Base-by-base conservation (phyloP, 2,329 filamentous ascomycete species). In the Onygenales sp. region DNA sequence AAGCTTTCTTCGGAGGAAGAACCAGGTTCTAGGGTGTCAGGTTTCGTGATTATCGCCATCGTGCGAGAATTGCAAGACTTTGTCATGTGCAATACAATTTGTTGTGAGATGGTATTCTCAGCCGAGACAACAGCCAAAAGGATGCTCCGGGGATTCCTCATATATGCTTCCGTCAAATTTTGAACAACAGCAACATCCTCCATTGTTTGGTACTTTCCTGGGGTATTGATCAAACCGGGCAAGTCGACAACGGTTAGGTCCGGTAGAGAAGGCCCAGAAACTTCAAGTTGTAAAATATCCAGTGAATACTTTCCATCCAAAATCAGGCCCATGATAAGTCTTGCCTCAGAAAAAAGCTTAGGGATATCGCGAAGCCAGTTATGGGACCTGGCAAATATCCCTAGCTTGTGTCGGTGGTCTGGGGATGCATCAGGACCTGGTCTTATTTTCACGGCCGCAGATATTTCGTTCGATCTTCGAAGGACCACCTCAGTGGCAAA, bases 161-260 rank as follows among this genome's bases (percentile, higher is more conserved):
- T 73, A 48, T 77, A 77, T 0, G 54, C 56, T 45, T 65, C 54
- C 0, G 68, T 68, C 2, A 83, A 65, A 0, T 70, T 58, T 33
- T 78, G 74, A 48, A 82, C 79, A 2, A 78, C 75, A 55, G 73
- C 67, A 52, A 78, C 78, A 43, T 82, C 80, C 21, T 73, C 67
- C 33, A 74, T 69, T 1, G 76, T 78, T 61, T 82, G 78, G 52
- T 78, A 73, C 33, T 73, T 70, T 56, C 77, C 80, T 58, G 74
- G 74, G 7, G 80, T 76, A 34, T 74, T 71, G 32, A 83, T 77
- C 1, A 84, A 67, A 1, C 82, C 81, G 0, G 81, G 82, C 36
- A 85, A 69, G 63, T 85, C 82, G 6, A 84, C 79, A 1, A 84
- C 71, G 0, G 80, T 84, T 43, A 85, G 65, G 13, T 84, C 72